Evolutionary conservation across 805 yeast species (phyloP), one percentile per base, ranked within the genome.

Genomic region (Metschnikowia gelsemii): DNA sequence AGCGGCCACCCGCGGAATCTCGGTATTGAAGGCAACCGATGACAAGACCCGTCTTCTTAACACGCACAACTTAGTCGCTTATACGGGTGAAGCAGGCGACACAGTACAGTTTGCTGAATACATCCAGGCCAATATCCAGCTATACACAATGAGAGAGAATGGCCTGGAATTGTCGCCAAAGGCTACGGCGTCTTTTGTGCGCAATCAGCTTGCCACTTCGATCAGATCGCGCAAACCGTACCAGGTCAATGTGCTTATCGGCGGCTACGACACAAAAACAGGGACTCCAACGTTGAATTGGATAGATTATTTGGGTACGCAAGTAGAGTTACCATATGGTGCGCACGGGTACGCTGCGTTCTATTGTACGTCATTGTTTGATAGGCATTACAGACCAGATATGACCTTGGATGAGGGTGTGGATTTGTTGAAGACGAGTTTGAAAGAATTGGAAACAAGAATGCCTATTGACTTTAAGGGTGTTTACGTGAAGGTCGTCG

Each of bases 311-410:
- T 70, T 93, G 51, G 99, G 99, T 6, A 87, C 99, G 2, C 80
- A 83, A 51, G 95, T 83, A 12, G 87, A 83, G 46, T 73, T 93
- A 45, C 98, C 99, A 12, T 93, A 93, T 60, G 96, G 95, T 13
- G 98, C 98, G 2, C 99, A 93, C 62, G 99, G 99, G 9, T 93
- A 93, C 59, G 96, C 98, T n/a, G 96, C 95, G 1, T 93, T 91
- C 66, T 93, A 93, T 63, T 82, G 96, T 23, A 76, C 88, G 63
- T 86, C 98, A 2, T 70, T 91, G 50, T 73, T 93, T 52, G 99
- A 93, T 69, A 89, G 84, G 54, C 96, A 89, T 66, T 89, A 90
- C 67, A 77, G 82, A 60, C 73, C 80, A 31, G 90, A 82, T 54
- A 78, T 90, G 81, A 69, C 77, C 5, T 63, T 78, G 29, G 87